Evolutionary conservation across 2,329 filamentous ascomycete species (phyloP), one percentile per base, ranked within the genome.

Genomic region (Colletotrichum zoysiae): DNA sequence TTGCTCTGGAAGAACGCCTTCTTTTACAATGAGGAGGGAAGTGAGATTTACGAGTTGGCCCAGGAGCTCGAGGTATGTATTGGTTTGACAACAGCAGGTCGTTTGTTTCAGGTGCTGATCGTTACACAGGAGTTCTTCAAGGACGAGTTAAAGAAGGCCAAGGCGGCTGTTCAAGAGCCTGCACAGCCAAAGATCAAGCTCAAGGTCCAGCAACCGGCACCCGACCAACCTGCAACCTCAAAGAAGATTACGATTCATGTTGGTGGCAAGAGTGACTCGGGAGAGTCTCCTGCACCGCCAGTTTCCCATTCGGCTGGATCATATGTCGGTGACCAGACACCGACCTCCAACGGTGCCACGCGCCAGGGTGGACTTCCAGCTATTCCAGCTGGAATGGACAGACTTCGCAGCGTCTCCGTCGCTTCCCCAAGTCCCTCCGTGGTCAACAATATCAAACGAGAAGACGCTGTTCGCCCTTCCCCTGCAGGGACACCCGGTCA

Each of bases 21-120:
- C 77, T 92, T 92, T 71, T 98, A 95, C 84, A 98, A 98, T 76
- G 94, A 97, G 80, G 95, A 97, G 78, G 93, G 92, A 5, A 97
- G 95, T 77, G 92, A 94, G 20, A 95, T 97, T 63, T 94, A 91
- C 74, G 86, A 89, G 30, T 85, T 96, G 73, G 94, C 94, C 0
- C 89, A 91, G 60, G 91, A 96, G 71, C 88, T 98, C 8, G 91
- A 97, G 89, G 93, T 94, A 83, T 60, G 77, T 26, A 35, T 2
- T 16, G 12, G 16, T 18, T 16, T 40, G 6, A 35, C 48, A 48
- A 26, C 33, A 30, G 30, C 44, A 14, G 12, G 20, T 11, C 50
- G 5, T 1, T 38, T 12, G 38, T 20, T 40, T 16, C 20, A 18
- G 30, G n/a, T 8, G 51, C 61, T 65, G 40, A 57, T 42, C 73